Evolutionary conservation across 1,284 basidiomycete species (phyloP), one percentile per base, ranked within the genome.

Genomic region (Tylopilus orsonianus): DNA sequence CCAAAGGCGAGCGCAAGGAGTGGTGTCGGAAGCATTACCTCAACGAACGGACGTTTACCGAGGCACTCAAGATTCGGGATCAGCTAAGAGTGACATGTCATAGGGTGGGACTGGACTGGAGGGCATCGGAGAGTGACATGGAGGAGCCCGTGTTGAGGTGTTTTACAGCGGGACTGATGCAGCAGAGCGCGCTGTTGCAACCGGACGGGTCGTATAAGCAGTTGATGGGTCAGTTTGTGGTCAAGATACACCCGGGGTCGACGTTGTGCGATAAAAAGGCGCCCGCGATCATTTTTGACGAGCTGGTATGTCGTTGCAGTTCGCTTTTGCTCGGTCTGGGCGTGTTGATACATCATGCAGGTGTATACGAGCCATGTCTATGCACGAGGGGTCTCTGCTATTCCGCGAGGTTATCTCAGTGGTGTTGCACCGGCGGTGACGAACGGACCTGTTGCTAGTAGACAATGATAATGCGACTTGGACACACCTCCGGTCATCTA

Each of bases 231-330:
- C 81, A 81, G 40, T 79, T 85, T 59, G 90, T 92, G 22, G 77
- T 97, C 54, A 95, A 94, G 67, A 88, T 97, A 29, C 92, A 97
- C 64, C 94, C 94, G 0, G 80, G 86, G 20, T 94, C 91, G 18
- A 79, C 82, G 2, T 64, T 97, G 52, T 80, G 79, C 53, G 85
- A 88, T 52, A 90, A 87, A 61, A 91, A 89, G 63, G 80, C 84
- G 1, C 83, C 85, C 0, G 90, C 86, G 5, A 92, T 97, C 49
- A 78, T 97, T 39, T 97, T 90, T 62, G 87, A 95, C 64, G 94
- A 97, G 65, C 72, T 97, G 59, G 93, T 95, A 55, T 58, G 88
- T 75, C 6, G 14, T 35, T 29, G 37, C 37, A 2, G 29, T 14
- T 27, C 12, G 20, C 18, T 30, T 6, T 16, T 16, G 23, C 8